Evolutionary conservation across 805 yeast genomes (phyloP).

Genomic region (Pichia rugopelliculosa): DNA sequence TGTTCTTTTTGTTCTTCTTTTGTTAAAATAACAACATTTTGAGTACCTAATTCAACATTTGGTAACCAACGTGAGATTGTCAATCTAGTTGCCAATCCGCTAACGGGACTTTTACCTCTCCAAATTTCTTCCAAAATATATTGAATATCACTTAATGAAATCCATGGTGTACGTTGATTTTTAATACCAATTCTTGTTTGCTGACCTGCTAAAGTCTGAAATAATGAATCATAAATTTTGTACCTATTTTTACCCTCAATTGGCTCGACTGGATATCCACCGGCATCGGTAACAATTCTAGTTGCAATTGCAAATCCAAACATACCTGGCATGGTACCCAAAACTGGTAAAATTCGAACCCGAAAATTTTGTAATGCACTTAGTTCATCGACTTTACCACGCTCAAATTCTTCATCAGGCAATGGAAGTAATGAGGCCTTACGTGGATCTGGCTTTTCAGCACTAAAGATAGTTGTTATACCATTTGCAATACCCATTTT

Average conservation of each 20-base stretch:
- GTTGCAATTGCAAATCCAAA: slow-evolving; percentile 90
- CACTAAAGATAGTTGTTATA: slow-evolving; percentile 83
- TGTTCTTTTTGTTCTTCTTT: slow-evolving; percentile 79
- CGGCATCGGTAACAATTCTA: slow-evolving; percentile 64
- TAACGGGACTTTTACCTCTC: slow-evolving; percentile 85
- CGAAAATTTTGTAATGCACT: slow-evolving; percentile 85
- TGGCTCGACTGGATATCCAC: slow-evolving; percentile 89
- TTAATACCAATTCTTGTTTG: slow-evolving; percentile 66
- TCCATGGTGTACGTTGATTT: slow-evolving; percentile 65
- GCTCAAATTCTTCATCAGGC: slow-evolving; percentile 69
- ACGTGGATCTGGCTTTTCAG: slow-evolving; percentile 94
- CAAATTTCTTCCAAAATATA: slow-evolving; percentile 87
- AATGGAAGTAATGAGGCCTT: slow-evolving; percentile 85
- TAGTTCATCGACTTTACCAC: slow-evolving; percentile 80
- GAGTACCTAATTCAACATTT: slow-evolving; percentile 50
- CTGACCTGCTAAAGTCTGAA: slow-evolving; percentile 82
- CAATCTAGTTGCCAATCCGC: slow-evolving; percentile 73
- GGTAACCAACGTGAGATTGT: slow-evolving; percentile 85
- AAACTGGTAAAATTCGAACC: slow-evolving; percentile 88
- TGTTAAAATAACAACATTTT: slow-evolving; percentile 82
- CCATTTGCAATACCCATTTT: slow-evolving; percentile 67
- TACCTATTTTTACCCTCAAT: slow-evolving; percentile 83
- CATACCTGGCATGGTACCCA: slow-evolving; percentile 96
- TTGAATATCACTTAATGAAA: slow-evolving; percentile 63
- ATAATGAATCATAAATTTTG: slow-evolving; percentile 76